These are phyloP conservation scores for Melaleuca alternifolia DNA, from an alignment of 345 rosid genomes.

Conservation along the genomic window DNA sequence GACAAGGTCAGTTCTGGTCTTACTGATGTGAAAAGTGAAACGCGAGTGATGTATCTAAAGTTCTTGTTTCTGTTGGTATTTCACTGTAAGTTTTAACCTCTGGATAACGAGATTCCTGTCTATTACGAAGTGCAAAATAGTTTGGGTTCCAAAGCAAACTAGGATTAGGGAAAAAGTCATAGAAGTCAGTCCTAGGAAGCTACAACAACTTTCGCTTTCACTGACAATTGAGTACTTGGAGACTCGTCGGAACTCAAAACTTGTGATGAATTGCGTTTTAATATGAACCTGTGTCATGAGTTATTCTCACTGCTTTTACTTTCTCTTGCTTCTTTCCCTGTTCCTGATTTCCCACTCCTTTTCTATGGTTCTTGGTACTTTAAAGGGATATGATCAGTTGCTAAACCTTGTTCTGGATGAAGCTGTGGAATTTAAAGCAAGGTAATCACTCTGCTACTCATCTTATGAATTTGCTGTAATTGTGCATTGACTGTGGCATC, in stretches of 20 bases:
- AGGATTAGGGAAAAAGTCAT: not conserved
- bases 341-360: not conserved
- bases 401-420: conserved; percentile 93
- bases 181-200: not conserved
- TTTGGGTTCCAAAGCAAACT: not conserved
- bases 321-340: not conserved
- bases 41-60: not conserved
- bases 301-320: not conserved
- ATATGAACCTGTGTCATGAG: not conserved
- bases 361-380: conserved; percentile 68
- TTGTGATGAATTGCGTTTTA: not conserved
- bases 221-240: not conserved
- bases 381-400: conserved; percentile 91
- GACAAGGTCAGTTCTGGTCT: conserved; percentile 54
- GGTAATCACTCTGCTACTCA: conserved; percentile 27
- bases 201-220: not conserved
- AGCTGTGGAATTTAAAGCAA: conserved; percentile 72
- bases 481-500: too few relatives aligned
- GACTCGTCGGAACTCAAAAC: not conserved
- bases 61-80: not conserved
- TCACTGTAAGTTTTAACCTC: not conserved
- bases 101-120: not conserved
- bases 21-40: not conserved
- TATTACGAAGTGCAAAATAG: not conserved
- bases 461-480: too few relatives aligned